Base-by-base conservation (phyloP, 768 basidiomycete species). In the Pholiota molesta region DNA sequence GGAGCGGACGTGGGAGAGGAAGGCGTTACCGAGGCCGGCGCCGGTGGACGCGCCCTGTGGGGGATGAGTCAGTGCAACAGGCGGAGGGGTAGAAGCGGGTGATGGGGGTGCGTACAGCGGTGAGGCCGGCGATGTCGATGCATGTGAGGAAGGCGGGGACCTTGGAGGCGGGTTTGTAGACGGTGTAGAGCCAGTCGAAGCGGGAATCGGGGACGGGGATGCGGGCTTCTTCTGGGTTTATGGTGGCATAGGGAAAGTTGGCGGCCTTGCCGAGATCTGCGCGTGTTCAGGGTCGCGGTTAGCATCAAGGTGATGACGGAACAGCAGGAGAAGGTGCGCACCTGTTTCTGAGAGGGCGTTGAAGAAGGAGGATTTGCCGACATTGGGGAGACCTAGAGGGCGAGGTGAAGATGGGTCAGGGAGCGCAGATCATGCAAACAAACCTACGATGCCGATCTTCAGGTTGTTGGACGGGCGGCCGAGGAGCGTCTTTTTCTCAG, bases 351-450 rank as follows among this genome's bases (percentile, higher is more conserved):
- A 96, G 56, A 99, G 86, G 40, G 83, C 91, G 76, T 99, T 99
- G 87, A 99, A 99, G 78, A 99, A 97, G n/a, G 95, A 97, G 0
- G 94, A 95, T 77, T 99, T 99, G 65, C 97, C 97, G 68, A 99
- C 97, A 74, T 99, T 98, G 57, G 97, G 95, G 42, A 97, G 77
- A 73, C 93, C 92, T 95, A 55, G 49, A 8, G 44, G 63, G 51
- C 51, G 62, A 9, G 69, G 62, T 63, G 62, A 72, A 52, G 71
- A 62, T 57, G 65, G 53, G 62, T 66, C 37, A 64, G 62, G 31
- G 35, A 33, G 57, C 45, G 61, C 66, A 33, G 57, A 62, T 62
- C 60, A 19, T 40, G 60, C 62, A 64, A 64, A 85, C 89, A 77
- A 76, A 94, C 94, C 96, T 83, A 98, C 97, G 84, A 97, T 97